Percentiles rank a stretch among this genome's conserved stretches.
Evolutionary conservation across 2,329 filamentous ascomycete species (phyloP).

Genomic region (Anisogramma anomala): DNA sequence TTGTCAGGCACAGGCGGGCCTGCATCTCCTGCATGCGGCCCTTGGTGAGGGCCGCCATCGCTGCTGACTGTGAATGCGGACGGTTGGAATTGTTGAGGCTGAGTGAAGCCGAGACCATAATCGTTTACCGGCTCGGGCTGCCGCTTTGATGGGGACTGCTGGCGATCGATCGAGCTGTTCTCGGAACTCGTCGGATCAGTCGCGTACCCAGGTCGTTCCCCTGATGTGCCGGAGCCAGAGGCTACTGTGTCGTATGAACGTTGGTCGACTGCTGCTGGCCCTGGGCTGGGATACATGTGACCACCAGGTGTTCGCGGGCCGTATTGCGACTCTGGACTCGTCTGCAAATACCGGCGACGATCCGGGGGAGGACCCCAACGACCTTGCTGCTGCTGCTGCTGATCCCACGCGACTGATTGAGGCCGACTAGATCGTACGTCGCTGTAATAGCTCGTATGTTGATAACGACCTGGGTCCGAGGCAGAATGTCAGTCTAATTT

Average conservation of each 20-base stretch:
- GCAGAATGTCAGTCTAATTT: conserved; percentile 14
- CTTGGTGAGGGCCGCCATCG: conserved; percentile 16
- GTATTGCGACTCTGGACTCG: conserved; percentile 36
- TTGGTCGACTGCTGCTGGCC: conserved; percentile 37
- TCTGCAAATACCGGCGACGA: conserved; percentile 28
- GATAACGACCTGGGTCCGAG: conserved; percentile 32
- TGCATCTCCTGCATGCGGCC: conserved; percentile 15
- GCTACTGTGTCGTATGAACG: conserved; percentile 80
- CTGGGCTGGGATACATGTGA: conserved; percentile 31
- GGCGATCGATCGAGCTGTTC: conserved; percentile 79
- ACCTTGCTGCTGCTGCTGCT: conserved; percentile 24
- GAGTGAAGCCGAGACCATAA: conserved; percentile 51
- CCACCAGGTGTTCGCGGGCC: conserved; percentile 29
- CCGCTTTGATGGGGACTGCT: conserved; percentile 44
- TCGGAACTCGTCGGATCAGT: conserved; percentile 82
- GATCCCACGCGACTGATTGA: conserved; percentile 22
- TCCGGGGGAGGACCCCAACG: conserved; percentile 11
- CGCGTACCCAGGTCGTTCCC: conserved; percentile 65
- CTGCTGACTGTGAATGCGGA: conserved; percentile 27
- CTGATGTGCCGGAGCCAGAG: conserved; percentile 60
- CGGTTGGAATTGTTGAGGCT: conserved; percentile 31
- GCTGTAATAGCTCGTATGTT: conserved; percentile 42
- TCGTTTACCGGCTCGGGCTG: conserved; percentile 42
- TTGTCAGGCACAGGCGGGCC: conserved; percentile 25
- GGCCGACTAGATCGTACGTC: conserved; percentile 14